A percentile compares a stretch with the other conserved stretches of the same genome.
Evolutionary conservation across 2,329 filamentous ascomycete genomes (phyloP).

Genomic region (Fusarium fujikuroi): DNA sequence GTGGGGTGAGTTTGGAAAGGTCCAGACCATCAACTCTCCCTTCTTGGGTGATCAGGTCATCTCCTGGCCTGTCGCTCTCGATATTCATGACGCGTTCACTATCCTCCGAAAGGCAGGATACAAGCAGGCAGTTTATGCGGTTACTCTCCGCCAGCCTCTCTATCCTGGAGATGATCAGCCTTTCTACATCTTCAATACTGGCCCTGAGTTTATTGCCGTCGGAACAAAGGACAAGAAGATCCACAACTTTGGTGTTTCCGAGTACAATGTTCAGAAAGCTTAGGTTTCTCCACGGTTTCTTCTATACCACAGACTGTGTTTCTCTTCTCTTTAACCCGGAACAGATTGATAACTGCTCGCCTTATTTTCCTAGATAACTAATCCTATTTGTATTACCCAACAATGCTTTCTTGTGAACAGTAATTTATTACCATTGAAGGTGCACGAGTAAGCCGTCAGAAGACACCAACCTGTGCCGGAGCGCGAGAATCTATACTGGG

Average conservation of each 20-base stretch:
- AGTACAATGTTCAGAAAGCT: slow-evolving; percentile 6
- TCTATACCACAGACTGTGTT: not conserved
- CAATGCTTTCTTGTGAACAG: not conserved
- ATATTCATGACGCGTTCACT: slow-evolving; percentile 12
- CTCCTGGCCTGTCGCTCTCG: slow-evolving; percentile 10
- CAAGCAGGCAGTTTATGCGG: not conserved
- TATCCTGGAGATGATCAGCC: slow-evolving; percentile 18
- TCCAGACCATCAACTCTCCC: slow-evolving; percentile 13
- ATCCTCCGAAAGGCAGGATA: slow-evolving; percentile 28
- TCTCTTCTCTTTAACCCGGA: not conserved
- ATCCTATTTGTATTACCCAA: not conserved
- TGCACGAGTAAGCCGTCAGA: not conserved
- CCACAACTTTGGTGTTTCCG: slow-evolving; percentile 13
- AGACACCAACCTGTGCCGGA: no score
- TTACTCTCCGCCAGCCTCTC: slow-evolving; percentile 22
- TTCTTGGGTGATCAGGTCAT: slow-evolving; percentile 2
- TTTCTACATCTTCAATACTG: slow-evolving; percentile 26
- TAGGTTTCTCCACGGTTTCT: not conserved
- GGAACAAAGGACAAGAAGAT: slow-evolving; percentile 19
- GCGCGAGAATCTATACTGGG: not conserved
- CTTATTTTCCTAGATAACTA: not conserved
- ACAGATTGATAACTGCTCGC: not conserved
- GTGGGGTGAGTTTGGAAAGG: slow-evolving; percentile 16
- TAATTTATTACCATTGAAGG: rapidly evolving
- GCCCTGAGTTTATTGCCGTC: slow-evolving; percentile 17